phyloP scores from a whole-genome alignment of 2,329 filamentous ascomycete genomes.

The Graphium sp. region DNA sequence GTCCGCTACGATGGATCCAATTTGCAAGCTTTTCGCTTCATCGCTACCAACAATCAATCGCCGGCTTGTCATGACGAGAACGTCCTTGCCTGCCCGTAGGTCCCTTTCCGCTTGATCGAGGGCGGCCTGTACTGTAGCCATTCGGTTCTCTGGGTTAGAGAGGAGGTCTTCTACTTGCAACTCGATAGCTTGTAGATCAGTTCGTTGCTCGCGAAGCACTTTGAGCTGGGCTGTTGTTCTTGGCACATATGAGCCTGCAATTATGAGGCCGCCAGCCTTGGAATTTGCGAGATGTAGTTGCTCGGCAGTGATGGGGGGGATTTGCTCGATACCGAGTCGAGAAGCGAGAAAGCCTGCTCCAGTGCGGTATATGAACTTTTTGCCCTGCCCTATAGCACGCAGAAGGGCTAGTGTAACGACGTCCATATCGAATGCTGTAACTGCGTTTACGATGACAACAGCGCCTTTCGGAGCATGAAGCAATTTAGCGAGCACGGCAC shows the following conservation, averaged over 20 bases:
- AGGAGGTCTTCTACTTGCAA: constrained; percentile 17
- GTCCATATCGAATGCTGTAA: constrained; percentile 35
- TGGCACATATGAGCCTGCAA: constrained; percentile 40
- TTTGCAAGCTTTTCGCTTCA: constrained; percentile 31
- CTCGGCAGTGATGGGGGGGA: constrained; percentile 27
- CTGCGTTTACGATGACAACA: constrained; percentile 34
- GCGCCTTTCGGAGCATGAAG: constrained; percentile 11
- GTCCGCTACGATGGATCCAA: constrained; percentile 31
- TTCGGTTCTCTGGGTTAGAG: too few species aligned
- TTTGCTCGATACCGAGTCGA: constrained; percentile 31
- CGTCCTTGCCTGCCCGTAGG: constrained; percentile 28
- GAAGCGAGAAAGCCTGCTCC: constrained; percentile 26
- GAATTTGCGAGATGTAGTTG: constrained; percentile 21
- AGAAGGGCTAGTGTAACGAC: constrained; percentile 33
- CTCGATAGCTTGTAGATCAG: constrained; percentile 22
- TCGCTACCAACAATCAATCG: constrained; percentile 27
- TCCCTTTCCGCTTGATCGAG: constrained; percentile 17
- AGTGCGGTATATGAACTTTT: constrained; percentile 19
- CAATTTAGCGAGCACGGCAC: too few species aligned
- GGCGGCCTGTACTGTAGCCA: constrained; percentile 11
- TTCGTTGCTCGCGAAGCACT: constrained; percentile 18
- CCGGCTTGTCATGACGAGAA: constrained; percentile 41
- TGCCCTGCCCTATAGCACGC: constrained; percentile 13
- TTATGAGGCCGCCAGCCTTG: constrained; percentile 28
- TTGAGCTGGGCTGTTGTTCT: constrained; percentile 40